Conservation (phyloP, 1,139 yeast genomes). For the Scheffersomyces parashehatae region DNA sequence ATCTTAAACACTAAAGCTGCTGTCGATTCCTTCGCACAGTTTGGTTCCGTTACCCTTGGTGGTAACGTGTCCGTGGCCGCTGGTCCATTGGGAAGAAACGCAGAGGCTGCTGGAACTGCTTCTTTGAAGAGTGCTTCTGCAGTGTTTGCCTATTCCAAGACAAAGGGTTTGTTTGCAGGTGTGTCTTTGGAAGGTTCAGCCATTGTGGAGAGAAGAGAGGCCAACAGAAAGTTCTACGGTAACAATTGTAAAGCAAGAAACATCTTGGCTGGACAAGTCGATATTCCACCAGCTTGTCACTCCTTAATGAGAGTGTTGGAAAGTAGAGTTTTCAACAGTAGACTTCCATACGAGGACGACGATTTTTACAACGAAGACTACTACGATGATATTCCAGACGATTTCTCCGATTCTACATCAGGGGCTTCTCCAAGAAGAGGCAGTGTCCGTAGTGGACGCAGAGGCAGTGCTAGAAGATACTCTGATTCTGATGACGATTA, state of each 20-base stretch:
- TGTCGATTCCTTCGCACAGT: constrained; percentile 90
- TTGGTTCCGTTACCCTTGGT: constrained; percentile 92
- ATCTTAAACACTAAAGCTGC: constrained; percentile 85
- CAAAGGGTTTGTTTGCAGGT: constrained; percentile 96
- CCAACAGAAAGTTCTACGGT: constrained; percentile 93
- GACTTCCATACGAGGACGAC: constrained; percentile 50
- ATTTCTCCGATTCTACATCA: constrained; percentile 51
- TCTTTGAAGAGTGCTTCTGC: constrained; percentile 88
- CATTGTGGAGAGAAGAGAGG: constrained; percentile 92
- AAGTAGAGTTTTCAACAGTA: constrained; percentile 76
- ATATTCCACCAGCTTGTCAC: constrained; percentile 92
- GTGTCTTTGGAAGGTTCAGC: constrained; percentile 97
- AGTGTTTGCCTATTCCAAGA: constrained; percentile 88
- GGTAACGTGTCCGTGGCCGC: constrained; percentile 97
- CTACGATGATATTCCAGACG: constrained; percentile 73
- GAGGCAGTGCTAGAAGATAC: constrained; percentile 23
- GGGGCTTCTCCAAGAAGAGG: constrained; percentile 32
- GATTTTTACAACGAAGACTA: constrained; percentile 60
- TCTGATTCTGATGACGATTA: constrained; percentile 44
- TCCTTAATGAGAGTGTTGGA: constrained; percentile 84
- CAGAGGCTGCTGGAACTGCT: constrained; percentile 97
- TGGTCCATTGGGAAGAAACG: constrained; percentile 96
- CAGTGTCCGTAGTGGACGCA: constrained; percentile 23
- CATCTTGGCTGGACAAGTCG: constrained; percentile 82
- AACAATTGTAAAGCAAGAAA: constrained; percentile 79